phyloP scores from a whole-genome alignment of 2,329 filamentous ascomycete species.

The Hypoxylon sp. region DNA sequence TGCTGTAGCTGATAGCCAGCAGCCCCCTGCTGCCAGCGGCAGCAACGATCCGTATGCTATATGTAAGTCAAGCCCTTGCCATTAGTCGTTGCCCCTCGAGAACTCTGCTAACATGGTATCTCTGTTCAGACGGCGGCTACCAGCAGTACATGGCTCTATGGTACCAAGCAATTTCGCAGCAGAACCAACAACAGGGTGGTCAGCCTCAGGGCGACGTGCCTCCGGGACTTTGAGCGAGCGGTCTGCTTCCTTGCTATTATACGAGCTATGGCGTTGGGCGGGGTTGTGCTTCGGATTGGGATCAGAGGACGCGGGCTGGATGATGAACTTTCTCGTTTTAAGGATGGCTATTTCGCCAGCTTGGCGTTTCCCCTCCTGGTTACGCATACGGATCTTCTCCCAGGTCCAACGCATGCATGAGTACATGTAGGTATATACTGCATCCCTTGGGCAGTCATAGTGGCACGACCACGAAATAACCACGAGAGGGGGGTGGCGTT shows the following conservation, averaged over 20 bases:
- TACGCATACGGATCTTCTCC: background rate
- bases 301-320: background rate
- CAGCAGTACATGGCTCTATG: constrained; percentile 81
- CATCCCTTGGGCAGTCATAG: background rate
- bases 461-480: background rate
- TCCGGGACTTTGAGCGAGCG: constrained; percentile 46
- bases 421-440: background rate
- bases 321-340: background rate
- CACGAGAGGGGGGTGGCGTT: background rate
- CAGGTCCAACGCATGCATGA: background rate
- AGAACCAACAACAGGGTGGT: constrained; percentile 51
- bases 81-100: background rate
- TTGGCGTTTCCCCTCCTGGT: background rate
- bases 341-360: background rate
- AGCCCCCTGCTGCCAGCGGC: constrained; percentile 53
- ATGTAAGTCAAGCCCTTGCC: constrained; percentile 60
- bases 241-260: background rate
- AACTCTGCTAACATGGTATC: constrained; percentile 42
- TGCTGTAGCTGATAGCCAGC: constrained; percentile 49
- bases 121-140: constrained; percentile 73
- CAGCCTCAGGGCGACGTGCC: constrained; percentile 48
- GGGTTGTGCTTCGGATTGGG: constrained; percentile 13
- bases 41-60: constrained; percentile 76
- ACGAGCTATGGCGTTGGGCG: background rate
- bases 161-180: constrained; percentile 73